These are phyloP conservation scores for Serendipita vermifera DNA, from an alignment of 768 basidiomycete genomes.

Conservation along the genomic window DNA sequence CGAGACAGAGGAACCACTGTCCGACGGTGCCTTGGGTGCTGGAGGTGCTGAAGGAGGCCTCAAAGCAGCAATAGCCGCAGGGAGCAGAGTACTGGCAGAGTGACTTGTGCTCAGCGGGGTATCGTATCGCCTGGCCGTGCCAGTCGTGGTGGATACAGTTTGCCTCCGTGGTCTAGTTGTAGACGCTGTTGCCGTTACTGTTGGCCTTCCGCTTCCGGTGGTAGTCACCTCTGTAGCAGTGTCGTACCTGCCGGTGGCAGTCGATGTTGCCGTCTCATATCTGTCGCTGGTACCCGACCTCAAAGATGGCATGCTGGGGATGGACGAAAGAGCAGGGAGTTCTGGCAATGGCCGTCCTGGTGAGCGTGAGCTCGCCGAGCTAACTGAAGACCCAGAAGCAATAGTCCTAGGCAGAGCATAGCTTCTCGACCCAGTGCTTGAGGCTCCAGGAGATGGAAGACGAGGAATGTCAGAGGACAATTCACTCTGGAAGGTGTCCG, in stretches of 20 bases:
- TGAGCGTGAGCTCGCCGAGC: not conserved
- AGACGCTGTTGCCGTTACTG: not conserved
- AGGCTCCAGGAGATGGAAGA: conserved; percentile 6
- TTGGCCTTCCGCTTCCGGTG: no score
- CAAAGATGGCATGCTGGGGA: not conserved
- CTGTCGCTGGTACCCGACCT: not conserved
- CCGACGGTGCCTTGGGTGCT: no score
- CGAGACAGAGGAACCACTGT: not conserved
- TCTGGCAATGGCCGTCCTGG: not conserved
- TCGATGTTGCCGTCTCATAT: not conserved
- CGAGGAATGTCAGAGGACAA: conserved; percentile 15
- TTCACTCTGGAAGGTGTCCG: conserved; percentile 33
- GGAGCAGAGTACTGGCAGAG: no score
- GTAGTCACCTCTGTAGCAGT: not conserved
- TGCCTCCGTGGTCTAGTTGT: not conserved
- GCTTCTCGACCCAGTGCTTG: conserved; percentile 14
- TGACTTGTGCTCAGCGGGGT: no score
- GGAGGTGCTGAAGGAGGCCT: no score
- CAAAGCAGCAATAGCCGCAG: not conserved
- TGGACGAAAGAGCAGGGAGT: not conserved
- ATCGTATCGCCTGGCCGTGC: not conserved
- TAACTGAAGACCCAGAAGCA: not conserved
- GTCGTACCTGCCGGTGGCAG: not conserved
- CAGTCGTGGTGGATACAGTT: not conserved
- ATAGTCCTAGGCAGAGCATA: not conserved